Base-by-base conservation (phyloP, 148 eudicot genomes). In the Vaccinium macrocarpon region DNA sequence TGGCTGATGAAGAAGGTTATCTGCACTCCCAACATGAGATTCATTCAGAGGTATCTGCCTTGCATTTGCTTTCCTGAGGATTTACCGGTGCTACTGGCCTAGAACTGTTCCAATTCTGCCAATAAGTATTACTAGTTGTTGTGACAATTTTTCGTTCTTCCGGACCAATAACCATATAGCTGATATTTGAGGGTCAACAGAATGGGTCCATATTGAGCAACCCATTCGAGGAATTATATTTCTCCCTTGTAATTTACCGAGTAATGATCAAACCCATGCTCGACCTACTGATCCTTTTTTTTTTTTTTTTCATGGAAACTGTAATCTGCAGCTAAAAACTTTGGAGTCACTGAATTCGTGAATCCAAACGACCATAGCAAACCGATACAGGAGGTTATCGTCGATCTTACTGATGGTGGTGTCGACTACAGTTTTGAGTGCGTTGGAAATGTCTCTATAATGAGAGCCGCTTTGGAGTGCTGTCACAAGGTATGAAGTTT, bases 401-500 rank as follows among this genome's bases (percentile, higher is more conserved):
- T 93, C 81, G 98, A 97, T 88, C 87, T 84, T 13, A 97, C 99
- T 15, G 99, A 97, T 87, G 99, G 99, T 81, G 99, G 99, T 70
- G 99, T 95, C 78, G 98, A 97, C 88, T 97, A 97, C 79, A 97
- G 98, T 81, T 97, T 97, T 78, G 99, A 97, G 87, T 95, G 99
- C 90, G 92, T 97, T 59, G 99, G 99, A 42, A 97, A 95, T 88
- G 99, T 93, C 76, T 88, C 92, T 27, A 85, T 97, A 14, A 97
- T 97, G 99, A 91, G 99, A 84, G 88, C 98, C 85, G 98, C 99
- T 80, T 88, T 97, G 79, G 99, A 97, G 86, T 97, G 99, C 87
- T 97, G 99, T 86, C 99, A 97, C 90, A 97, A 97, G 88, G 98
- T 97, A 66, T 59, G 1, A 88, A 87, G 81, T 73, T 81, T 64